Evolutionary conservation across 331 rosid species (phyloP).

Genomic region (Cydonia oblonga): DNA sequence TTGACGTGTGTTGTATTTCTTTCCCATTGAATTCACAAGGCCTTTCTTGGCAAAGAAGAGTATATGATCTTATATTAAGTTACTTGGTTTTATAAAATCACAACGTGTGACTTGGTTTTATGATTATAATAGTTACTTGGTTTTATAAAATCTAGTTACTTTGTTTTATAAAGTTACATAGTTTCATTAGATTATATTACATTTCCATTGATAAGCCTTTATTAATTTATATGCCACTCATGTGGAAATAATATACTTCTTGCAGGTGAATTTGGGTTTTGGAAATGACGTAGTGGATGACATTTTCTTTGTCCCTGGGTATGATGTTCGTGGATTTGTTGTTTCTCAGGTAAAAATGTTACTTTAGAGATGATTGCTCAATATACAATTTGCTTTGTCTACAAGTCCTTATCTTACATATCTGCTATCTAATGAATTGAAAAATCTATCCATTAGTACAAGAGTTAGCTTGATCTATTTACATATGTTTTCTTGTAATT

Average conservation of each 20-base stretch:
- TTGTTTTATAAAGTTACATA: too few relatives aligned
- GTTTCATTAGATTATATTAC: neutral
- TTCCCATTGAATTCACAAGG: neutral
- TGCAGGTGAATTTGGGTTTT: constrained; percentile 84
- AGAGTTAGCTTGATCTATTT: neutral
- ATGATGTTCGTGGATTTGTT: constrained; percentile 67
- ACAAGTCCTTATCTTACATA: neutral
- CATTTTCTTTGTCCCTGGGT: constrained; percentile 76
- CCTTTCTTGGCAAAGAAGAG: neutral
- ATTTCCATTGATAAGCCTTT: constrained; percentile 5
- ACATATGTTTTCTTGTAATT: neutral
- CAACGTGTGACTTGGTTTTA: neutral
- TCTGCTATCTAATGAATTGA: neutral
- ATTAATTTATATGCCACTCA: constrained; percentile 10
- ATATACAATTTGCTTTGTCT: constrained; percentile 2
- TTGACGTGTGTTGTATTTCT: constrained; percentile 6
- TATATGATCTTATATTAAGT: neutral
- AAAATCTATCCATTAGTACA: neutral
- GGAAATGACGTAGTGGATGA: constrained; percentile 61
- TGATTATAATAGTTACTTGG: neutral
- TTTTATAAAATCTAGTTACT: too few relatives aligned
- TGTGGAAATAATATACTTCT: constrained; percentile 11
- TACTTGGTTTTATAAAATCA: neutral
- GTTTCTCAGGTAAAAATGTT: constrained; percentile 77
- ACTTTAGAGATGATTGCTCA: neutral